Evolutionary conservation across 495 filamentous ascomycete species (phyloP).

Genomic region (Polyplosphaeria fusca): DNA sequence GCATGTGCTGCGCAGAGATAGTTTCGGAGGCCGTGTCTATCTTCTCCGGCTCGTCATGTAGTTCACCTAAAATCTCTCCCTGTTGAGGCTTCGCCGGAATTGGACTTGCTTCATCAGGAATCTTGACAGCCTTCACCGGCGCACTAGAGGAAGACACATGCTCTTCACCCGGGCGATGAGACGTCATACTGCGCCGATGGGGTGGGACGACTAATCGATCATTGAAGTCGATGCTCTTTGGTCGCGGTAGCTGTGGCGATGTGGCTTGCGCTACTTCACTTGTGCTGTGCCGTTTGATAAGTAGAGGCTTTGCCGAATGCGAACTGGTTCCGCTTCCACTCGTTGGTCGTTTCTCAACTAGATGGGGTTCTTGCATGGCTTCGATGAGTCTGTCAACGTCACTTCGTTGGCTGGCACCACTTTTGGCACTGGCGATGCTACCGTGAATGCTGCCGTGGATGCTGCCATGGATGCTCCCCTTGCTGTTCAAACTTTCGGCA

Average conservation of each 20-base stretch:
- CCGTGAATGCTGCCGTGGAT: constrained; percentile 47
- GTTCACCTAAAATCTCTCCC: constrained; percentile 18
- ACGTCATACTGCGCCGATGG: constrained; percentile 33
- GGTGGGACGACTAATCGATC: constrained; percentile 16
- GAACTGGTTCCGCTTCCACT: constrained; percentile 11
- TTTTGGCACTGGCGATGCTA: constrained; percentile 55
- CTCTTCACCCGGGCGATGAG: constrained; percentile 42
- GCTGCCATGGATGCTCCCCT: constrained; percentile 43
- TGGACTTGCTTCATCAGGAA: constrained; percentile 39
- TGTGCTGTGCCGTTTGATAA: constrained; percentile 19
- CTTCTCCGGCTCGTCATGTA: constrained; percentile 7
- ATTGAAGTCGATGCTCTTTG: constrained; percentile 14
- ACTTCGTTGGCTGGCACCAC: constrained; percentile 58
- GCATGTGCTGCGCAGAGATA: constrained; percentile 47
- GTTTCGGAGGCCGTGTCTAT: background rate
- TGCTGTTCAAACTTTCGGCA: constrained; percentile 43
- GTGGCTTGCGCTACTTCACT: background rate
- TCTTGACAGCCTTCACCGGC: constrained; percentile 45
- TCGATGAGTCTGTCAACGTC: constrained; percentile 74
- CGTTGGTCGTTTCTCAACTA: constrained; percentile 41
- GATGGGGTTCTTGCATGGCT: constrained; percentile 63
- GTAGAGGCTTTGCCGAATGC: constrained; percentile 30
- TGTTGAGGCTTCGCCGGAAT: background rate
- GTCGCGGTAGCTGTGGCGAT: constrained; percentile 2
- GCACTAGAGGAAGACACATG: constrained; percentile 44